Base-by-base conservation (phyloP, 1,284 basidiomycete genomes). In the Irpex sp. region DNA sequence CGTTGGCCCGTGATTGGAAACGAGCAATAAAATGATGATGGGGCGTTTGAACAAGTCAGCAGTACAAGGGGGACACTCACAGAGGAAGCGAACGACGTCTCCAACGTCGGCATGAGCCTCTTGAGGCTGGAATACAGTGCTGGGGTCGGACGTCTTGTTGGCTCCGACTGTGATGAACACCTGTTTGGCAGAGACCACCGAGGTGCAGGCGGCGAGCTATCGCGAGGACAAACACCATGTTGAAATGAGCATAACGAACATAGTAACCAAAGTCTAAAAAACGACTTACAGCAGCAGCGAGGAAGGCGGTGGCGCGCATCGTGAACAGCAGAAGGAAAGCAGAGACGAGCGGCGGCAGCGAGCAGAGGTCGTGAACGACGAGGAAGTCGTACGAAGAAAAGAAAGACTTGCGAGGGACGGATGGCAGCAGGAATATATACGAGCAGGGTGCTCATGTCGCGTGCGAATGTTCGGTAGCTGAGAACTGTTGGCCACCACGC, bases 21-120 rank as follows among this genome's bases (percentile, higher is more conserved):
- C 43, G n/a, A 46, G 43, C 13, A 46, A 46, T n/a, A 46, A n/a
- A 46, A 33, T 33, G 31, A 33, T 33, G 31, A 33, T 33, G 31
- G 31, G 6, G 6, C 31, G 31, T 33, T 26, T 4, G 26, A 33
- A 33, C 6, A 33, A 33, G 31, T 33, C 31, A 6, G 31, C 5
- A 33, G 31, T 33, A 33, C 31, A 33, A 33, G 31, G 31, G 31
- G 31, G 31, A 33, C 31, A 66, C 70, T 63, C 67, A 84, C 84
- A 86, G 68, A 84, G 85, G 78, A 87, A 87, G 56, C 78, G 39
- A 62, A 87, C 78, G 15, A 75, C 74, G 67, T 87, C 85, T 35
- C 81, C 81, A 39, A 76, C 62, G 8, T 68, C 58, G 13, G 83
- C 85, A n/a, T 61, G 68, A n/a, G 85, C 75, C 49, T 69, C 72